These are phyloP conservation scores for Kwoniella mangroviensis DNA, from an alignment of 768 basidiomycete genomes.

Conservation along the genomic window DNA sequence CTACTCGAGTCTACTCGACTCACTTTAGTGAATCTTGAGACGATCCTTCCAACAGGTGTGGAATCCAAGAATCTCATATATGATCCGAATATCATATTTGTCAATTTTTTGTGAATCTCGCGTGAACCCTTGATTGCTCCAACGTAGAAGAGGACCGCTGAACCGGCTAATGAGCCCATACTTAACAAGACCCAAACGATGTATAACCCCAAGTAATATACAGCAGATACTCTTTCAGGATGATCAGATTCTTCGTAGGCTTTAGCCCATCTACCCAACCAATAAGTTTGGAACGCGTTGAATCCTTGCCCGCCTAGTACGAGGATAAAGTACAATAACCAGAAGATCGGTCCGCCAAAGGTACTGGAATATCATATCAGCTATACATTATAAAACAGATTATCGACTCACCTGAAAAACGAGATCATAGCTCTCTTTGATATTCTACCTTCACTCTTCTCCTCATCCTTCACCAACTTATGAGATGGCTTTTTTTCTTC, in stretches of 20 bases:
- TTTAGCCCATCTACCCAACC: slow-evolving; percentile 55
- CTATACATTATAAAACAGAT: slow-evolving; percentile 22
- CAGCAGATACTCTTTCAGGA: slow-evolving; percentile 45
- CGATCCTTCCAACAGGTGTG: slow-evolving; percentile 52
- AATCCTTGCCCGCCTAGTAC: slow-evolving; percentile 51
- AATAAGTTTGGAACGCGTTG: slow-evolving; percentile 48
- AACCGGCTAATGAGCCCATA: slow-evolving; percentile 26
- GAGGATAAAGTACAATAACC: slow-evolving; percentile 49
- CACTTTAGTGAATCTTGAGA: slow-evolving; percentile 53
- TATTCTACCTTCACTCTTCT: slow-evolving; percentile 57
- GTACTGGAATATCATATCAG: slow-evolving; percentile 30
- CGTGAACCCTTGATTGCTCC: slow-evolving; percentile 53
- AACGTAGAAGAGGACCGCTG: slow-evolving; percentile 43
- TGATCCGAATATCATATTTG: slow-evolving; percentile 48
- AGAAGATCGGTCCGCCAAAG: slow-evolving; percentile 57
- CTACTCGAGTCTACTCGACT: not conserved
- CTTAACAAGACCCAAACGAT: slow-evolving; percentile 45
- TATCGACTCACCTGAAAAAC: slow-evolving; percentile 37
- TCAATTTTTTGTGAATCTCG: slow-evolving; percentile 46
- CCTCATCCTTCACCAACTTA: slow-evolving; percentile 55
- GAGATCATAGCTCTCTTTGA: slow-evolving; percentile 46
- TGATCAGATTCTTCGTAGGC: slow-evolving; percentile 48
- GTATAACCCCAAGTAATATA: slow-evolving; percentile 56
- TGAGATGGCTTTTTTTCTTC: too few species aligned
- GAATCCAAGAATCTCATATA: slow-evolving; percentile 50